Percentiles rank a stretch among this genome's conserved stretches.
Conservation (phyloP, 1,284 basidiomycete species). For the Veloboletus limbatus region DNA sequence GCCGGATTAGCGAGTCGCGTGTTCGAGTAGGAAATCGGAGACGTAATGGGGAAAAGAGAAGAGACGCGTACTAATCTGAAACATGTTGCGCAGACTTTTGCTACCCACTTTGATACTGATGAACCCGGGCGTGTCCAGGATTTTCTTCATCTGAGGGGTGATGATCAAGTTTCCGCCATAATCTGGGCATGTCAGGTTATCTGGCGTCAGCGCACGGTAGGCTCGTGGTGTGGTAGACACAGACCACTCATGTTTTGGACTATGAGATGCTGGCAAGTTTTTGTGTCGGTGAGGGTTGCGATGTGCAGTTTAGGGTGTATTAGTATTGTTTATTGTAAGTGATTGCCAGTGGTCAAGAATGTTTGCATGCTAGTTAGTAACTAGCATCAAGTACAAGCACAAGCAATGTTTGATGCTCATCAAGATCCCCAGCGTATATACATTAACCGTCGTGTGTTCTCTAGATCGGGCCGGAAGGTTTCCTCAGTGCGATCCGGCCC, state of each 20-base stretch:
- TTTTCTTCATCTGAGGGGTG: constrained; percentile 37
- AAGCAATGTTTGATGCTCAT: no score
- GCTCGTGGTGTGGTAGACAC: neutral
- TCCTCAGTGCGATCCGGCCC: no score
- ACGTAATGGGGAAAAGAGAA: neutral
- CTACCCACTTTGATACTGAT: constrained; percentile 34
- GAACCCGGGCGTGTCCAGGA: constrained; percentile 39
- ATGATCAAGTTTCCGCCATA: constrained; percentile 35
- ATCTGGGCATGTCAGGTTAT: constrained; percentile 7
- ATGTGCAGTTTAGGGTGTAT: no score
- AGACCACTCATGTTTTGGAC: constrained; percentile 16
- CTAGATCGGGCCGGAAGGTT: no score
- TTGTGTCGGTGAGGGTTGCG: no score
- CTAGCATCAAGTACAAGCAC: no score
- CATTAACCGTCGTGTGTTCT: no score
- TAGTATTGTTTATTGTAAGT: no score
- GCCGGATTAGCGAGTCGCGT: neutral
- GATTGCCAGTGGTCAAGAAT: no score
- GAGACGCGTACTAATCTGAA: constrained; percentile 34
- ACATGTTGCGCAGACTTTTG: constrained; percentile 38
- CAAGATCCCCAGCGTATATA: no score
- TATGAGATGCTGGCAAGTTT: no score
- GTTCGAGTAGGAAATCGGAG: neutral
- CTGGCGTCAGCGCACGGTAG: constrained; percentile 1
- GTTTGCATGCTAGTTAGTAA: no score